These are phyloP conservation scores for Excoecaria cochinchinensis DNA, from an alignment of 345 rosid species.

Conservation along the genomic window DNA sequence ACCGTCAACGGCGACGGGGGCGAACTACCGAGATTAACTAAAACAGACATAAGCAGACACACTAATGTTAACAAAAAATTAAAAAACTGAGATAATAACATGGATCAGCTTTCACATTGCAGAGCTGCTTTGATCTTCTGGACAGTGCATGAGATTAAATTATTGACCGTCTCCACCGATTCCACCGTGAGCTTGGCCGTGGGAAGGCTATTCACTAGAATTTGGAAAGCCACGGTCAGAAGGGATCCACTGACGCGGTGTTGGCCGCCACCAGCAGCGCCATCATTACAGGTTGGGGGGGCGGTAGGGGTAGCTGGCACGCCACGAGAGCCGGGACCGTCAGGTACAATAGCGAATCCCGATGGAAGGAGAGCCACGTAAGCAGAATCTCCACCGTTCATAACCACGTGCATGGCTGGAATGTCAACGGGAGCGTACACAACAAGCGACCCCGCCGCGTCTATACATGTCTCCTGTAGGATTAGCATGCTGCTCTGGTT, in stretches of 20 bases:
- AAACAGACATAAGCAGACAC: background rate
- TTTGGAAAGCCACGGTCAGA: slow-evolving; percentile 92
- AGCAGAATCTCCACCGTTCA: slow-evolving; percentile 96
- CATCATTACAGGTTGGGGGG: slow-evolving; percentile 22
- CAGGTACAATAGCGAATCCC: slow-evolving; percentile 82
- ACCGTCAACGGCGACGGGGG: background rate
- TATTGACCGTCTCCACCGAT: slow-evolving; percentile 95
- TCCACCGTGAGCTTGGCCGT: slow-evolving; percentile 94
- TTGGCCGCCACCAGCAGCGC: slow-evolving; percentile 15
- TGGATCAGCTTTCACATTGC: slow-evolving; percentile 60
- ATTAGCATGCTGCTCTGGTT: slow-evolving; percentile 93
- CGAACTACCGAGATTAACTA: background rate
- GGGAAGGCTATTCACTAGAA: slow-evolving; percentile 88
- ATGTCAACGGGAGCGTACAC: slow-evolving; percentile 99
- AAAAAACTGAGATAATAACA: background rate
- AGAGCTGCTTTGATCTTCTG: slow-evolving; percentile 90
- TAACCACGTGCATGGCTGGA: slow-evolving; percentile 90
- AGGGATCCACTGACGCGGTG: slow-evolving; percentile 79
- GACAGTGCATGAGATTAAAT: slow-evolving; percentile 84
- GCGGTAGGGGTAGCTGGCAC: background rate
- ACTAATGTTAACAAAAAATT: background rate
- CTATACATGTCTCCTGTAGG: slow-evolving; percentile 92
- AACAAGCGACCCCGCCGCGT: slow-evolving; percentile 89
- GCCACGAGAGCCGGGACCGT: slow-evolving; percentile 50
- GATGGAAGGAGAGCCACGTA: slow-evolving; percentile 93